Base-by-base conservation (phyloP, 129 eudicot species). In the Flaveria linearis region DNA sequence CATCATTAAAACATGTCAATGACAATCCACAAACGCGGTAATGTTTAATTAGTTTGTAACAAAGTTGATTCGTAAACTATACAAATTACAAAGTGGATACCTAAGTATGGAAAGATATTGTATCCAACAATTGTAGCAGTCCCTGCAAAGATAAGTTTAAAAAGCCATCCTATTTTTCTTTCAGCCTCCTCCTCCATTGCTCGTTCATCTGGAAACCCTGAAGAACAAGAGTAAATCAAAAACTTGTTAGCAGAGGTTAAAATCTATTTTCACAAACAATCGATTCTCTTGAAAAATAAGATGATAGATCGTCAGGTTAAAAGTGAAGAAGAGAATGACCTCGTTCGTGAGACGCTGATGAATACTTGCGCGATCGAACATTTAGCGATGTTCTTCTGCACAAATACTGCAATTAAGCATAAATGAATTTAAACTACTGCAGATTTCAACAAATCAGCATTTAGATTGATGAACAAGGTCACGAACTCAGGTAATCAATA, bases 101-200 rank as follows among this genome's bases (percentile, higher is more conserved):
- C 96, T 82, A 91, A 70, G 86, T 90, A 93, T 11, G 97, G 97
- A 79, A 93, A 86, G 69, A 93, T 80, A 75, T 86, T 81, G 86
- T 88, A 93, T 61, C 85, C 97, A 52, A 88, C 80, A 61, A 81
- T 69, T 30, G 87, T 83, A 49, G 97, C 98, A 75, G 96, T 88
- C 15, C 98, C 96, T 73, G 87, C 90, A 88, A 90, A 93, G 18
- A 93, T 60, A 23, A 88, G 82, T 62, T 93, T 93, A 67, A 93
- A 80, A 5, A 93, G 55, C 98, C 93, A 90, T 77, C 97, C 96
- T 67, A 91, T 84, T 76, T 93, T 93, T 55, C 86, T 91, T 71
- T 93, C 96, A 42, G 93, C 96, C 52, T 93, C 91, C 76, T 88
- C 92, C 71, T 90, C 98, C 80, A 90, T 64, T 15, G 86, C 75